Evolutionary conservation across 2,329 filamentous ascomycete species (phyloP), one percentile per base, ranked within the genome.

Genomic region (Fusarium sp.): DNA sequence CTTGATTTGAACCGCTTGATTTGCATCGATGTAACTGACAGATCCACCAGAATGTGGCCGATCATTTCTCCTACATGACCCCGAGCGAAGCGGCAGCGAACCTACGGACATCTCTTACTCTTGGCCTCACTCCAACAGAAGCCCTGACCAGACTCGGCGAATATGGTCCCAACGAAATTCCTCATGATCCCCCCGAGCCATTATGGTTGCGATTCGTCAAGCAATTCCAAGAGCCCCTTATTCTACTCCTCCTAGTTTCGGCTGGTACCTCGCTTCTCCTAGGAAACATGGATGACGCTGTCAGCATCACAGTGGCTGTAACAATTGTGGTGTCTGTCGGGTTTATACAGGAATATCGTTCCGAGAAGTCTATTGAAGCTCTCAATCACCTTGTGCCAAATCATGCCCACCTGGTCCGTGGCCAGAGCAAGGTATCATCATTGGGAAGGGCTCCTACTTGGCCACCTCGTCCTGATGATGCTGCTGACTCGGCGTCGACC

Each of bases 251-350:
- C 17, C 87, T 99, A 22, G 92, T 90, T 8, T 98, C 96, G 5
- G 95, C 96, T 1, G 91, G 87, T 18, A 91, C 97, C 39, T 98
- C 95, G 0, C 88, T 98, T 49, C 81, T 98, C 43, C 91, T 99
- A 79, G 94, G 95, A 52, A 99, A 99, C 77, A 90, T 91, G 77
- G 95, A 98, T 74, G 97, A 99, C 82, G 95, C 95, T 7, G 83
- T 99, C 74, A 98, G 95, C 80, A 99, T 99, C 76, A 92, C 95
- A 0, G 90, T 97, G 33, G 96, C 96, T 3, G 96, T 99, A 22
- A 97, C 95, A 26, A 99, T 99, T 73, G 96, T 99, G 7, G 95
- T 99, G 24, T 92, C 92, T 0, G 96, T 99, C 42, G 96, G 95
- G 3, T 99, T 99, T 74, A 90, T 98, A 53, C 96, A 99, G 78